Conservation (phyloP, 2,329 filamentous ascomycete genomes). For the Neofusicoccum kwambonambiense region DNA sequence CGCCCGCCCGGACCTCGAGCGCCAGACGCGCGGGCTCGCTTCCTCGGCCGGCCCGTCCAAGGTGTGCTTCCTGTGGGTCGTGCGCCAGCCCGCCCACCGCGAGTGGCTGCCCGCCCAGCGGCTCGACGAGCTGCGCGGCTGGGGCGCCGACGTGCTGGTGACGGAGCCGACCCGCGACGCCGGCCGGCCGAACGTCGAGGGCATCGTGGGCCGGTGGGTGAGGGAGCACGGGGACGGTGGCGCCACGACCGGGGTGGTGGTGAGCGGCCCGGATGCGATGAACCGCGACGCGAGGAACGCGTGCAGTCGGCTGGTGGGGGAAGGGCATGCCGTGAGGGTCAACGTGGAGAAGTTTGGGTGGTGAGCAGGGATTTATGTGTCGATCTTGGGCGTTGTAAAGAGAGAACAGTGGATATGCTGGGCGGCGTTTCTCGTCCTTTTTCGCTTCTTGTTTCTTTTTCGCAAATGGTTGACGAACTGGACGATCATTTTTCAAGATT, state of each 20-base stretch:
- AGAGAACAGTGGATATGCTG: too few species aligned
- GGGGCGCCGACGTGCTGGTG: slow-evolving; percentile 54
- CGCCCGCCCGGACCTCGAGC: slow-evolving; percentile 22
- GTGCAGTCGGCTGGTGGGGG: slow-evolving; percentile 50
- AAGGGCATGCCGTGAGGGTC: slow-evolving; percentile 53
- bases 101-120: slow-evolving; percentile 54
- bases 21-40: slow-evolving; percentile 22
- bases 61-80: slow-evolving; percentile 60
- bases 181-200: slow-evolving; percentile 54
- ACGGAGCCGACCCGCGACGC: slow-evolving; percentile 55
- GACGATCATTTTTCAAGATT: too few species aligned
- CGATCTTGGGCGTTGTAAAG: too few species aligned
- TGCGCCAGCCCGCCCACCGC: slow-evolving; percentile 53
- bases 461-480: too few species aligned
- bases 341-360: slow-evolving; percentile 68
- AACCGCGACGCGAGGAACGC: slow-evolving; percentile 61
- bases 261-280: slow-evolving; percentile 62
- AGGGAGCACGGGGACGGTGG: slow-evolving; percentile 30
- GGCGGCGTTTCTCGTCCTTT: too few species aligned
- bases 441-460: too few species aligned
- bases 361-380: slow-evolving; percentile 36
- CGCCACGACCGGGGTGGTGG: slow-evolving; percentile 50
- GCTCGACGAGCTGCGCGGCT: slow-evolving; percentile 49
- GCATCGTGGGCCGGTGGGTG: slow-evolving; percentile 43
- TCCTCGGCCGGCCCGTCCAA: slow-evolving; percentile 20